A percentile compares a stretch with the other conserved stretches of the same genome.
These are phyloP conservation scores for Salicornia ramosissima DNA, from an alignment of 148 eudicot genomes.

Conservation along the genomic window DNA sequence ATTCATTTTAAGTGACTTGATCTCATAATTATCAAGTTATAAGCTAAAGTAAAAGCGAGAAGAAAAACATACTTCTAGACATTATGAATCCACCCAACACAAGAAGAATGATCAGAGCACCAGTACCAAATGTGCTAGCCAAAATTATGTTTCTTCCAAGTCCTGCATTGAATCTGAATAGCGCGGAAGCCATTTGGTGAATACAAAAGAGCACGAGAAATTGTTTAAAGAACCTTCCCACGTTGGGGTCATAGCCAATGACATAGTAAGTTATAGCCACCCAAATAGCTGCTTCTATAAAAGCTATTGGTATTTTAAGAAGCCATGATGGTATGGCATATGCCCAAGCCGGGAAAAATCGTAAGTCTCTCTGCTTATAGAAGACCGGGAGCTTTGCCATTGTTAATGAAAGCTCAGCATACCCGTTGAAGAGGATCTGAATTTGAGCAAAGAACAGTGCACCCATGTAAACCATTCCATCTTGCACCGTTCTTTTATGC, in stretches of 20 bases:
- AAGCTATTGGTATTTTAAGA: conserved; percentile 64
- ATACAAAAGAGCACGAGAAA: conserved; percentile 44
- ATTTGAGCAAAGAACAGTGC: conserved; percentile 58
- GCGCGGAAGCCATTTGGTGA: conserved; percentile 70
- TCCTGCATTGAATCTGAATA: conserved; percentile 63
- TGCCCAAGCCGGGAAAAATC: conserved; percentile 84
- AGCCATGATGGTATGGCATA: conserved; percentile 69
- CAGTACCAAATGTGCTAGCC: conserved; percentile 78
- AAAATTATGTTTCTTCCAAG: conserved; percentile 70
- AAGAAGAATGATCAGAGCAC: conserved; percentile 50
- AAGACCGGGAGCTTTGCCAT: conserved; percentile 73
- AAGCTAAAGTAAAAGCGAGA: background rate
- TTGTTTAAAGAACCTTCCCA: conserved; percentile 59
- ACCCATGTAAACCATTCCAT: conserved; percentile 64
- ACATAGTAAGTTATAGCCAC: conserved; percentile 58
- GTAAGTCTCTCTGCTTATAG: conserved; percentile 77
- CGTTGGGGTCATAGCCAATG: conserved; percentile 68
- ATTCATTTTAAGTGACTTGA: background rate
- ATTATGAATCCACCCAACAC: conserved; percentile 73
- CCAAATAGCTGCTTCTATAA: conserved; percentile 64
- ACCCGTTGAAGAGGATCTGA: conserved; percentile 65
- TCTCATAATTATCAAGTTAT: background rate
- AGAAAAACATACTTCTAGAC: conserved; percentile 45
- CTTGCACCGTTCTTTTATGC: conserved; percentile 40
- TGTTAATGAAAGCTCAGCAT: conserved; percentile 62